Evolutionary conservation across 2,329 filamentous ascomycete species (phyloP).

Genomic region (Diaporthe aspalathi): DNA sequence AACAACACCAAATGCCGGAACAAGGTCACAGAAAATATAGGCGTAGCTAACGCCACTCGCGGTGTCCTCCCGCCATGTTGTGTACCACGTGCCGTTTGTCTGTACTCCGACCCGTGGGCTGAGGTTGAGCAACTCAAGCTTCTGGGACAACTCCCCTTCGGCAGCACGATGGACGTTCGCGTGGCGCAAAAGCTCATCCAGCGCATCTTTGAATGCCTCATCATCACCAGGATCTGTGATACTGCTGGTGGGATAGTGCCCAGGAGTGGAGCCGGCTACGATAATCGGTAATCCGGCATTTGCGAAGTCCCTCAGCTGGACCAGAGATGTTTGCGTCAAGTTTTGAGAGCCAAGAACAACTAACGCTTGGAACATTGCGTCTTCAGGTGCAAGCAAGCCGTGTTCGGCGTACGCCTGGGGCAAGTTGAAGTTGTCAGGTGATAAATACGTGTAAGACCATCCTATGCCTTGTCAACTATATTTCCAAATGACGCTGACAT

Average conservation of each 20-base stretch:
- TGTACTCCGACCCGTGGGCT: background rate
- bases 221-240: background rate
- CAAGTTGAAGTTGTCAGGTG: conserved; percentile 56
- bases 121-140: conserved; percentile 5
- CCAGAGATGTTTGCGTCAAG: conserved; percentile 41
- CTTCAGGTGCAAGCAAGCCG: conserved; percentile 51
- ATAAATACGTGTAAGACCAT: conserved; percentile 57
- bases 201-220: background rate
- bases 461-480: conserved; percentile 39
- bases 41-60: conserved; percentile 2
- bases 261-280: conserved; percentile 41
- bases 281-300: conserved; percentile 55
- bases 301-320: conserved; percentile 46
- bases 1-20: background rate
- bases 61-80: conserved; percentile 26
- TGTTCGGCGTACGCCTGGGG: conserved; percentile 51
- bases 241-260: background rate
- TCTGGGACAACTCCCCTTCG: background rate
- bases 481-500: background rate
- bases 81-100: conserved; percentile 29
- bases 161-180: conserved; percentile 21
- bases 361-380: conserved; percentile 53
- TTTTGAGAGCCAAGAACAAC: conserved; percentile 9
- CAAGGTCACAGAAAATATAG: conserved; percentile 20
- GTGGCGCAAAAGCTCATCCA: conserved; percentile 5